A percentile compares a stretch with the other conserved stretches of the same genome.
Conservation (phyloP, 306 rosid species). For the Lithocarpus polystachyus region DNA sequence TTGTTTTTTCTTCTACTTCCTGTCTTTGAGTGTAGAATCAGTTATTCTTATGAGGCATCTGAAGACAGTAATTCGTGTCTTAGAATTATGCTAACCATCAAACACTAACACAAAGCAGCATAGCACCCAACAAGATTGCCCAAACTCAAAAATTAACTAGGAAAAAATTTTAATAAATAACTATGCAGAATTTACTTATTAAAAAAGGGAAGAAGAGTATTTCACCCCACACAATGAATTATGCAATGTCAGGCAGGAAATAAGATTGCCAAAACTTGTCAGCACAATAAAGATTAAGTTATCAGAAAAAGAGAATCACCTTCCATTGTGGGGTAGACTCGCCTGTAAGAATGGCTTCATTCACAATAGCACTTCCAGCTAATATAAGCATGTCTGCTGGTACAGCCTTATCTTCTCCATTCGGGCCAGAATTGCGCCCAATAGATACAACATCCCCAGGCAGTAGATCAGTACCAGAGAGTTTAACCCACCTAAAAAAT, state of each 20-base stretch:
- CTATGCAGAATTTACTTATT: neutral
- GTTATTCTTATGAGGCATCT: neutral
- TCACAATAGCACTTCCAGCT: conserved; percentile 94
- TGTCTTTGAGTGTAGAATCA: neutral
- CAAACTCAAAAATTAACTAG: neutral
- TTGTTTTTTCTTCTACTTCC: neutral
- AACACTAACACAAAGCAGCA: neutral
- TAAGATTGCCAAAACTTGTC: neutral
- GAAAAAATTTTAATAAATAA: neutral
- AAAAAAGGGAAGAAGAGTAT: neutral
- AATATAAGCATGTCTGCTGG: conserved; percentile 98
- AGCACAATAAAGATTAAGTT: conserved; percentile 13
- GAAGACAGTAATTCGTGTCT: neutral
- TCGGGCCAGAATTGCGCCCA: conserved; percentile 80
- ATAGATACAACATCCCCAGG: conserved; percentile 98
- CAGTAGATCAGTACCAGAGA: conserved; percentile 87
- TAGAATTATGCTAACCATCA: neutral
- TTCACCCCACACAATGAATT: neutral
- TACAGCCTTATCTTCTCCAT: conserved; percentile 93
- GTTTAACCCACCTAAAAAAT: conserved; percentile 75
- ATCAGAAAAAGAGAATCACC: conserved; percentile 59
- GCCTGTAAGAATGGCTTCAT: conserved; percentile 99
- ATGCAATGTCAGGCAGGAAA: neutral
- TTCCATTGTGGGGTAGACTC: conserved; percentile 99
- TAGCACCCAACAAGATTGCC: neutral